Percentiles rank a stretch among this genome's conserved stretches.
Evolutionary conservation across 192 early-diverging fungal genomes (phyloP).

Genomic region (Rhizophagus sp.): DNA sequence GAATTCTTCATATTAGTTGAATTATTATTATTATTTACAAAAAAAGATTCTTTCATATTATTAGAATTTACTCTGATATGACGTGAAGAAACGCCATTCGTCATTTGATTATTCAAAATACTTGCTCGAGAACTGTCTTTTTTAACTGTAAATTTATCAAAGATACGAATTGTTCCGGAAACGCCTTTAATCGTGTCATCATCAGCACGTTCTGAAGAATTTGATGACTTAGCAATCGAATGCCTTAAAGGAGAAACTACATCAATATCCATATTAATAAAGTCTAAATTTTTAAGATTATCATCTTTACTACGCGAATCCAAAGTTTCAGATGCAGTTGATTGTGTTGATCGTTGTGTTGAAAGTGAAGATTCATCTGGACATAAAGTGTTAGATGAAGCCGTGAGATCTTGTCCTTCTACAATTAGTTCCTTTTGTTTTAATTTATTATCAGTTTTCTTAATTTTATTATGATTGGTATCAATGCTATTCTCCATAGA

Average conservation of each 20-base stretch:
- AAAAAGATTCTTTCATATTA: neutral
- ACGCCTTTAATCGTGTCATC: conserved; percentile 21
- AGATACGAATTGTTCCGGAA: conserved; percentile 7
- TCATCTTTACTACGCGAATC: neutral
- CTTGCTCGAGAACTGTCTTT: neutral
- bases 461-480: neutral
- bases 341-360: neutral
- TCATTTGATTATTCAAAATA: neutral
- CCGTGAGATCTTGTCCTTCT: neutral
- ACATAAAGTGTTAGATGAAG: neutral
- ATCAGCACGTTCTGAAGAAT: conserved; percentile 22
- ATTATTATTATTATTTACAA: conserved; percentile 19
- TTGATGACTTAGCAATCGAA: conserved; percentile 13
- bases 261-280: neutral
- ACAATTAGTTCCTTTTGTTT: neutral
- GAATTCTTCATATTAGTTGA: neutral
- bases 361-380: neutral
- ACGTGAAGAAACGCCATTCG: neutral
- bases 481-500: neutral
- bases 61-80: neutral
- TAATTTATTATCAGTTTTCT: neutral
- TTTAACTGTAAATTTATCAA: conserved; percentile 4
- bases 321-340: neutral
- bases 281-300: neutral
- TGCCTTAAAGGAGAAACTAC: neutral